Percentiles rank a stretch among this genome's conserved stretches.
Conservation (phyloP, 169 alveolate genomes). For the Eimeria tenella region DNA sequence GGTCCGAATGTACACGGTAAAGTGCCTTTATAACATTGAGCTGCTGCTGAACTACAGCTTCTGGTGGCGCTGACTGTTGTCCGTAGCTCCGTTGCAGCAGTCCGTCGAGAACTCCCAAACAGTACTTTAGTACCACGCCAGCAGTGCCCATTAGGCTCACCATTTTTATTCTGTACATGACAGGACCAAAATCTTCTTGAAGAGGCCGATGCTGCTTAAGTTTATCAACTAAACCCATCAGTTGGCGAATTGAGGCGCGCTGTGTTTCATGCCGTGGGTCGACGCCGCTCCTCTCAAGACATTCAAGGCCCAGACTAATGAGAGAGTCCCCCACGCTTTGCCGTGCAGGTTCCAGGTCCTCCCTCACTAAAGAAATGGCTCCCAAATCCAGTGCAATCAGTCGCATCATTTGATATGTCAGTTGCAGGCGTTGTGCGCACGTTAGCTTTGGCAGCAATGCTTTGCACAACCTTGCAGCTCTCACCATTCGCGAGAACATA, state of each 20-base stretch:
- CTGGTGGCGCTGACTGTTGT: background rate
- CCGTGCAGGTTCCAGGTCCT: background rate
- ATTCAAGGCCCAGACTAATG: background rate
- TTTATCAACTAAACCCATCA: background rate
- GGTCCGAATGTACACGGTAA: background rate
- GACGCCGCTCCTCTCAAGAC: background rate
- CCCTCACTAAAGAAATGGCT: background rate
- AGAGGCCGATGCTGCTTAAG: background rate
- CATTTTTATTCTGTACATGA: background rate
- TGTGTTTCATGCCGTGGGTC: background rate
- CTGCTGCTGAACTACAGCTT: background rate
- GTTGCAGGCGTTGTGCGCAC: background rate
- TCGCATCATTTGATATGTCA: conserved; percentile 10
- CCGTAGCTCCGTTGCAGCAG: background rate
- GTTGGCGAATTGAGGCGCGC: background rate
- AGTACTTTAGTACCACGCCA: background rate
- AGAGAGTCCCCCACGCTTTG: background rate
- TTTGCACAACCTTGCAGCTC: background rate
- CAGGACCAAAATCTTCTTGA: background rate
- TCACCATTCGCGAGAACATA: background rate
- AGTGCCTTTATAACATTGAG: background rate
- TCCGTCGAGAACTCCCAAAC: background rate
- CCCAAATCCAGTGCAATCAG: conserved; percentile 19
- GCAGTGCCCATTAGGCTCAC: background rate
- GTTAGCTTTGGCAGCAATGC: background rate